These are phyloP conservation scores for Coemansia sp. DNA, from an alignment of 192 early-diverging fungal genomes.

Conservation along the genomic window DNA sequence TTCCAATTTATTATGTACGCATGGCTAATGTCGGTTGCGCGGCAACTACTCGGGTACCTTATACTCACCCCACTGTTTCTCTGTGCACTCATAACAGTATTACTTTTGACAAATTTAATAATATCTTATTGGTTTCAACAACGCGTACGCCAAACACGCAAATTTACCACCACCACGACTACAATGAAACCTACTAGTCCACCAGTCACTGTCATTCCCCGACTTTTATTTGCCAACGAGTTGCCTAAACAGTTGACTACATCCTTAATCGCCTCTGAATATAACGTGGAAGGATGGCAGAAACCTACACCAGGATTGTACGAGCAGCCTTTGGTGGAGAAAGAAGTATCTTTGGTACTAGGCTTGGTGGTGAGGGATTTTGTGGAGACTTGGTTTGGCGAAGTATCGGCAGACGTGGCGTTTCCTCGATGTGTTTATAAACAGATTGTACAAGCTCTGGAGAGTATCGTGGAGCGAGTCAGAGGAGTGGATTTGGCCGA, in stretches of 20 bases:
- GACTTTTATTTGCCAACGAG: slow-evolving; percentile 26
- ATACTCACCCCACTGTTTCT: slow-evolving; percentile 29
- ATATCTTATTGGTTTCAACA: slow-evolving; percentile 51
- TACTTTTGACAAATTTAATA: slow-evolving; percentile 41
- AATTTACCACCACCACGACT: neutral
- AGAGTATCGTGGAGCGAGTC: slow-evolving; percentile 30
- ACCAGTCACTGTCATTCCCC: slow-evolving; percentile 29
- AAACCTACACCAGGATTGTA: neutral
- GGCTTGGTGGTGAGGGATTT: slow-evolving; percentile 52
- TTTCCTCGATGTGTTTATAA: slow-evolving; percentile 41
- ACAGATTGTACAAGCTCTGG: slow-evolving; percentile 33
- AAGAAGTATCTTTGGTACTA: slow-evolving; percentile 11
- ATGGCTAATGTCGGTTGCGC: slow-evolving; percentile 13
- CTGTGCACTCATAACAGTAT: slow-evolving; percentile 14
- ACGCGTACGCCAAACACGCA: slow-evolving; percentile 14
- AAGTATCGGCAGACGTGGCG: slow-evolving; percentile 40
- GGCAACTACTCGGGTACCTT: slow-evolving; percentile 23
- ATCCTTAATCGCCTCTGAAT: slow-evolving; percentile 20
- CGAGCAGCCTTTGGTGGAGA: slow-evolving; percentile 3
- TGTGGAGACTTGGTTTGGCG: slow-evolving; percentile 53
- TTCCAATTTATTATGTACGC: neutral
- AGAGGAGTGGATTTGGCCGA: slow-evolving; percentile 60
- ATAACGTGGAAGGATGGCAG: slow-evolving; percentile 5
- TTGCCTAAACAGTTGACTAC: neutral
- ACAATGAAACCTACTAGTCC: slow-evolving; percentile 21